Percentiles rank a stretch among this genome's conserved stretches.
Conservation (phyloP, 1,284 basidiomycete genomes). For the Cerrena zonata region DNA sequence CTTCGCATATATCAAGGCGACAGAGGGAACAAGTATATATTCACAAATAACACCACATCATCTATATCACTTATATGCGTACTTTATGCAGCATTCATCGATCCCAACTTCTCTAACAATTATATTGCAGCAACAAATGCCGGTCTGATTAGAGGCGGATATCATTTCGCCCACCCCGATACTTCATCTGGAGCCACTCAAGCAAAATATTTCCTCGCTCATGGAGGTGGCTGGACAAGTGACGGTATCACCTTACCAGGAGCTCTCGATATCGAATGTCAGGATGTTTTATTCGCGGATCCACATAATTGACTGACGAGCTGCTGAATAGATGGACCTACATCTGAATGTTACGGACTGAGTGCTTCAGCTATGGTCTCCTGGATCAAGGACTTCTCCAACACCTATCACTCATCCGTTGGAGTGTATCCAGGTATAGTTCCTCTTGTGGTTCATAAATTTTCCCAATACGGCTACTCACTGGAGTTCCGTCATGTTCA, state of each 20-base stretch:
- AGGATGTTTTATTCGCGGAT: slow-evolving; percentile 14
- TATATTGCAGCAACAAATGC: slow-evolving; percentile 52
- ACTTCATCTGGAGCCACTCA: slow-evolving; percentile 50
- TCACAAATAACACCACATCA: background rate
- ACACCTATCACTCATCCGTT: slow-evolving; percentile 52
- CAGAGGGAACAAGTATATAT: slow-evolving; percentile 52
- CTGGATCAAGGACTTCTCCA: slow-evolving; percentile 59
- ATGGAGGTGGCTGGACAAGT: slow-evolving; percentile 58
- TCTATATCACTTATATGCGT: slow-evolving; percentile 1
- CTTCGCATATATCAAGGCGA: slow-evolving; percentile 69
- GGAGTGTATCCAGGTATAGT: slow-evolving; percentile 35
- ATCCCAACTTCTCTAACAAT: slow-evolving; percentile 41
- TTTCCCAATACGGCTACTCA: background rate
- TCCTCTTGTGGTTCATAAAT: slow-evolving; percentile 28
- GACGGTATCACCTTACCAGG: slow-evolving; percentile 63
- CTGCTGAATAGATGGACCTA: no score
- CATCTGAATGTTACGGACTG: slow-evolving; percentile 58
- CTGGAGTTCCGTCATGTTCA: slow-evolving; percentile 9
- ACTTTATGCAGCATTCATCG: slow-evolving; percentile 27
- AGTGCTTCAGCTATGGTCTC: slow-evolving; percentile 49
- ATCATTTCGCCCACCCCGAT: slow-evolving; percentile 58
- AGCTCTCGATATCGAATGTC: slow-evolving; percentile 60
- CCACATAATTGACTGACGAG: no score
- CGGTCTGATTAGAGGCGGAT: slow-evolving; percentile 52
- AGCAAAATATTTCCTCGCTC: slow-evolving; percentile 52